These are phyloP conservation scores for Physcia stellaris DNA, from an alignment of 495 filamentous ascomycete species.

Conservation along the genomic window DNA sequence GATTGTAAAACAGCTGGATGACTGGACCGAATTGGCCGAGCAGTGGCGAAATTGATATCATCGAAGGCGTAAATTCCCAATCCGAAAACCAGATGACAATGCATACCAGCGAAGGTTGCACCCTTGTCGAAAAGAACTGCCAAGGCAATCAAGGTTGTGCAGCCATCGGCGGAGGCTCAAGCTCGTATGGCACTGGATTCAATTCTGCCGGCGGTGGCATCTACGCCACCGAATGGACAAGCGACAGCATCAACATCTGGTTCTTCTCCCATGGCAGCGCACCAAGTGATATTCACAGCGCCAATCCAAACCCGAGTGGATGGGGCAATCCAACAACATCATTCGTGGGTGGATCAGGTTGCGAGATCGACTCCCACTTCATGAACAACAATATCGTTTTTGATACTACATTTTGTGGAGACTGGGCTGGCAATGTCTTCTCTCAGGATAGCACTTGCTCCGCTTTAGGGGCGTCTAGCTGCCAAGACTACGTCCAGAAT, in stretches of 20 bases:
- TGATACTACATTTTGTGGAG: constrained; percentile 18
- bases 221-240: constrained; percentile 51
- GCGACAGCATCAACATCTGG: constrained; percentile 46
- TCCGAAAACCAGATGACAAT: constrained; percentile 45
- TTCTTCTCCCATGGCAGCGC: constrained; percentile 37
- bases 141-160: constrained; percentile 36
- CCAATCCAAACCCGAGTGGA: constrained; percentile 38
- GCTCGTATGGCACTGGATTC: constrained; percentile 41
- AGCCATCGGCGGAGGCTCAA: constrained; percentile 21
- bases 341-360: constrained; percentile 38
- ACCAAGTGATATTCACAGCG: constrained; percentile 36
- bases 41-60: constrained; percentile 56
- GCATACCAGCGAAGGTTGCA: constrained; percentile 47
- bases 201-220: constrained; percentile 46
- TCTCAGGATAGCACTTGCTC: constrained; percentile 14
- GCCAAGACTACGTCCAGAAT: constrained; percentile 47
- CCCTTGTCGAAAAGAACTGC: constrained; percentile 33
- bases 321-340: constrained; percentile 47
- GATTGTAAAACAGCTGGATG: constrained; percentile 30
- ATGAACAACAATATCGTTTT: constrained; percentile 44
- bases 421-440: constrained; percentile 42
- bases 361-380: constrained; percentile 49
- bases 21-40: constrained; percentile 46
- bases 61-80: constrained; percentile 49
- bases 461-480: constrained; percentile 30